Conservation (phyloP, 352 stramenopile species). For the Thraustotheca clavata region DNA sequence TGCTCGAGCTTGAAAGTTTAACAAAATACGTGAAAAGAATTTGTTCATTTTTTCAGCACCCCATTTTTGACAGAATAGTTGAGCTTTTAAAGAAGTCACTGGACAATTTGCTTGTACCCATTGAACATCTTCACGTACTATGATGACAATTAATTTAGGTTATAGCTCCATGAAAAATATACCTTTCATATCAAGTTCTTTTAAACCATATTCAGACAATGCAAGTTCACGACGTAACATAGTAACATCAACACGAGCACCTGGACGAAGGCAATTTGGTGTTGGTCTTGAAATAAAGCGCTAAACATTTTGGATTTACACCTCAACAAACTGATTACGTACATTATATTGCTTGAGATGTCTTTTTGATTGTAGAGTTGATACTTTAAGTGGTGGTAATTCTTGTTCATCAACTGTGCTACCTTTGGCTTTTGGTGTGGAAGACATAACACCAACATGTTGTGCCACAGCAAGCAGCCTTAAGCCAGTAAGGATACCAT, state of each 20-base stretch:
- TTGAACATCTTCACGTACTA: slow-evolving; percentile 70
- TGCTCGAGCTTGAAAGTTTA: slow-evolving; percentile 50
- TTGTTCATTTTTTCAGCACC: slow-evolving; percentile 75
- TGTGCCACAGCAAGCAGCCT: slow-evolving; percentile 53
- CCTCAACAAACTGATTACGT: background rate
- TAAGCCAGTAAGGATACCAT: background rate
- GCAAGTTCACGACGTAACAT: slow-evolving; percentile 66
- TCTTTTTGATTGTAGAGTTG: slow-evolving; percentile 36
- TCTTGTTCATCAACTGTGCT: slow-evolving; percentile 8
- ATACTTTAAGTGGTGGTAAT: slow-evolving; percentile 55
- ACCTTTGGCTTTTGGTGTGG: background rate
- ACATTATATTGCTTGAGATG: slow-evolving; percentile 36
- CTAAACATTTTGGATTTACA: background rate
- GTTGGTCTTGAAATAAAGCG: slow-evolving; percentile 41
- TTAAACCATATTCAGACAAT: slow-evolving; percentile 65
- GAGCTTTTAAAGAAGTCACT: slow-evolving; percentile 66
- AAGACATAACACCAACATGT: slow-evolving; percentile 36
- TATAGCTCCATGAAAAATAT: background rate
- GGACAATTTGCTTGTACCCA: slow-evolving; percentile 82
- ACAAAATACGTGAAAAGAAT: slow-evolving; percentile 59
- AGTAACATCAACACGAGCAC: slow-evolving; percentile 38
- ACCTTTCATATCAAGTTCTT: slow-evolving; percentile 45
- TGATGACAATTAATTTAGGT: background rate
- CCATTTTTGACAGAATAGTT: slow-evolving; percentile 81
- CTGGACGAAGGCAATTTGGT: slow-evolving; percentile 46